These are phyloP conservation scores for Mycena maculata DNA, from an alignment of 768 basidiomycete species.

Conservation along the genomic window DNA sequence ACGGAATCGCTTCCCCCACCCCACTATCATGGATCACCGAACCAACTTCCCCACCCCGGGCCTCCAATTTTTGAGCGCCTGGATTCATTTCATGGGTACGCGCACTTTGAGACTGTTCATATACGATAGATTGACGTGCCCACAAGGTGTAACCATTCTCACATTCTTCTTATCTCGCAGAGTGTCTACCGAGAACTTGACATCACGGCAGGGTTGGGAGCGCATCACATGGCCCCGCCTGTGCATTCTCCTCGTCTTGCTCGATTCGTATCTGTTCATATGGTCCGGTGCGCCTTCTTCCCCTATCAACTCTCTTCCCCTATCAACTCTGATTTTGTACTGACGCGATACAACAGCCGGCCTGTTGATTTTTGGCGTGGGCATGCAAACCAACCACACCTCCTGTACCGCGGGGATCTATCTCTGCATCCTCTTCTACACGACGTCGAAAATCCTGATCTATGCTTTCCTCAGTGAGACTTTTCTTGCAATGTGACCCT, in stretches of 20 bases:
- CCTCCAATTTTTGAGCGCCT: background rate
- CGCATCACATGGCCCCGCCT: constrained; percentile 23
- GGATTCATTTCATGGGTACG: background rate
- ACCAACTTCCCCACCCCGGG: background rate
- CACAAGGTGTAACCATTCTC: constrained; percentile 18
- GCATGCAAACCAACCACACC: constrained; percentile 48
- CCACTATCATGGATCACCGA: background rate
- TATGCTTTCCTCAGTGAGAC: constrained; percentile 59
- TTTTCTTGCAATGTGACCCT: constrained; percentile 8
- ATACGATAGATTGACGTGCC: no score
- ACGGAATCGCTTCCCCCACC: no score
- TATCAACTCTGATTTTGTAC: background rate
- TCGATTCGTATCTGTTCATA: constrained; percentile 30
- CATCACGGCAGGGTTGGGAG: constrained; percentile 6
- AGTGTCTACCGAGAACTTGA: constrained; percentile 1
- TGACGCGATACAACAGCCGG: constrained; percentile 44
- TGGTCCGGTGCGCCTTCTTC: constrained; percentile 8
- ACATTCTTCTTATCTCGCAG: constrained; percentile 15
- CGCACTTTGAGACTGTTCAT: no score
- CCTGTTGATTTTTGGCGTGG: constrained; percentile 57
- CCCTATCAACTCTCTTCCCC: no score
- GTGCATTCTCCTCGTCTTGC: constrained; percentile 18
- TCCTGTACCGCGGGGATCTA: constrained; percentile 57
- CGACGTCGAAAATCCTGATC: constrained; percentile 56
- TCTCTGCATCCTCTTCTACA: constrained; percentile 56